A percentile compares a stretch with the other conserved stretches of the same genome.
phyloP scores from a whole-genome alignment of 192 early-diverging fungal genomes.

The Rhizophagus prolifer region DNA sequence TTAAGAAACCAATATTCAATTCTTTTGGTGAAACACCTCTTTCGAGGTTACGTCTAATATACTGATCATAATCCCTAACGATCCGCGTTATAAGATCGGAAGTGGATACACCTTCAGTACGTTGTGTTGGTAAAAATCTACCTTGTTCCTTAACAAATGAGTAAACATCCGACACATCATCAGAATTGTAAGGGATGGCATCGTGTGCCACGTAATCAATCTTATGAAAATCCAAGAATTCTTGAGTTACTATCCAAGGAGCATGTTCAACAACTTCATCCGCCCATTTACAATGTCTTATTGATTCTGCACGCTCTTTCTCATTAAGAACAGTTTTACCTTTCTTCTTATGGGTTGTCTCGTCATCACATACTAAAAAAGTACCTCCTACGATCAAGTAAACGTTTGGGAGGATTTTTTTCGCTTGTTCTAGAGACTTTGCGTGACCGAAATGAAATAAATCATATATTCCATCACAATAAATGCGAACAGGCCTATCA shows the following conservation, averaged over 20 bases:
- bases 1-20: constrained; percentile 77
- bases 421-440: constrained; percentile 79
- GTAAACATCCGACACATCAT: constrained; percentile 73
- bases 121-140: constrained; percentile 60
- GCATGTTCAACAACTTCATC: constrained; percentile 76
- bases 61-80: constrained; percentile 82
- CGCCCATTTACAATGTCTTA: constrained; percentile 84
- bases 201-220: constrained; percentile 87
- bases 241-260: constrained; percentile 75
- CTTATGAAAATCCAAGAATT: constrained; percentile 69
- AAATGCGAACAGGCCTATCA: constrained; percentile 75
- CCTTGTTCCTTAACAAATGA: constrained; percentile 78
- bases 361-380: constrained; percentile 64
- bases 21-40: constrained; percentile 80
- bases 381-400: constrained; percentile 72
- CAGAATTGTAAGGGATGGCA: constrained; percentile 72
- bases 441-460: constrained; percentile 84
- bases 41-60: constrained; percentile 81
- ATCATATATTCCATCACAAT: constrained; percentile 88
- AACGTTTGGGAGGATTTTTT: constrained; percentile 74
- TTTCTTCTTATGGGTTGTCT: constrained; percentile 71
- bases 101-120: constrained; percentile 81
- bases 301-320: constrained; percentile 71
- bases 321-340: constrained; percentile 83
- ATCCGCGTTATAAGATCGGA: constrained; percentile 84